Evolutionary conservation across 2,329 filamentous ascomycete genomes (phyloP), one percentile per base, ranked within the genome.

Genomic region (Didymella pinodella): DNA sequence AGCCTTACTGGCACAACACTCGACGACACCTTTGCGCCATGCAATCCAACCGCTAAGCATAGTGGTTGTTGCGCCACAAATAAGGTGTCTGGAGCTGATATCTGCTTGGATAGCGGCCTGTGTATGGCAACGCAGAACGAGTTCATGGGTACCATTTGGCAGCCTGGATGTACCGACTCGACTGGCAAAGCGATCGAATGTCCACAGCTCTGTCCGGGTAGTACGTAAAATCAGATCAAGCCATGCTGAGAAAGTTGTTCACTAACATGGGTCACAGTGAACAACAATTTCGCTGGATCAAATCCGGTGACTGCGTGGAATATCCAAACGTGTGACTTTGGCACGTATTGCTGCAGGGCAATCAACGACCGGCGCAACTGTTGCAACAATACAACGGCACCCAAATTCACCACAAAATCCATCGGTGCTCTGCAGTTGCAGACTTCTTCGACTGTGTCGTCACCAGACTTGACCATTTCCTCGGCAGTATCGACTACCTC

Each of bases 291-390:
- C 54, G 56, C 57, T 43, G 66, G 60, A 31, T 43, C 62, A 14
- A 62, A 62, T 20, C 51, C 57, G 31, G 64, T 72, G 18, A 34
- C 57, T n/a, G 65, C 69, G 48, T 76, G 73, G 73, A 74, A 73
- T 49, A 62, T 76, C 12, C 73, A 75, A 54, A 73, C 64, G 26
- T 76, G 74, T 60, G 68, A 75, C 54, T 71, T 62, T 18, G 74
- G 74, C n/a, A 62, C 59, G 50, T 75, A 75, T 50, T 76, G 74
- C 62, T 75, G 74, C 55, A 73, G 73, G 56, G 63, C 70, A 5
- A 50, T 55, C 44, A 60, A 60, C 31, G 71, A 73, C 44, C 61
- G 43, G 18, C 49, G 54, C 16, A 73, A 64, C 51, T 76, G 74
- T 65, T 76, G 74, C 63, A 66, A 62, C 48, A 70, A 73, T 38